Evolutionary conservation across 768 basidiomycete species (phyloP).

Genomic region (Mycena vulgaris): DNA sequence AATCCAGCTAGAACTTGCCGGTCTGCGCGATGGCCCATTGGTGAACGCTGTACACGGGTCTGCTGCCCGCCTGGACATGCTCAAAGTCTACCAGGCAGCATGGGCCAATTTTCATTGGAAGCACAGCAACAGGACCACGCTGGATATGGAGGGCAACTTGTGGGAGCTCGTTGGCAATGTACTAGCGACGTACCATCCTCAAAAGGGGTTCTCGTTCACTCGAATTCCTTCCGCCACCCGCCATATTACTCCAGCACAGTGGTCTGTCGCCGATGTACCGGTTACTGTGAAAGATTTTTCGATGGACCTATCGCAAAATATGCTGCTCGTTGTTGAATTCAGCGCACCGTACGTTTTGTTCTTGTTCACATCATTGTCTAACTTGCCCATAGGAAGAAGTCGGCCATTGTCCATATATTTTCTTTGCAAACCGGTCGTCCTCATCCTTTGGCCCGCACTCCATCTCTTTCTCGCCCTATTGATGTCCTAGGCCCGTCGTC

Average conservation of each 20-base stretch:
- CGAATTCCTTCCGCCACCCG: slow-evolving; percentile 51
- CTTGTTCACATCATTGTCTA: not conserved
- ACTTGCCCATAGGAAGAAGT: not conserved
- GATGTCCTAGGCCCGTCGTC: slow-evolving; percentile 3
- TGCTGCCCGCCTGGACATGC: slow-evolving; percentile 43
- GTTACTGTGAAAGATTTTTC: slow-evolving; percentile 53
- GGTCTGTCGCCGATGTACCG: slow-evolving; percentile 45
- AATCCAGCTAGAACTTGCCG: slow-evolving; percentile 47
- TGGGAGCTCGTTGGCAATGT: slow-evolving; percentile 57
- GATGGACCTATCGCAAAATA: slow-evolving; percentile 53
- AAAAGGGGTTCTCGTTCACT: slow-evolving; percentile 40
- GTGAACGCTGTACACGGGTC: slow-evolving; percentile 31
- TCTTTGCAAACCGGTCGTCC: slow-evolving; percentile 46
- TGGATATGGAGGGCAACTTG: slow-evolving; percentile 37
- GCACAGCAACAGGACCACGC: slow-evolving; percentile 22
- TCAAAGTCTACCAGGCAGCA: slow-evolving; percentile 44
- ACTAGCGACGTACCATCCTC: slow-evolving; percentile 39
- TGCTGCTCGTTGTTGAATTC: slow-evolving; percentile 49
- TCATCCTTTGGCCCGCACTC: slow-evolving; percentile 42
- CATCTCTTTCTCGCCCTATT: slow-evolving; percentile 17
- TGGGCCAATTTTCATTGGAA: slow-evolving; percentile 49
- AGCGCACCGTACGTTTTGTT: slow-evolving; percentile 7
- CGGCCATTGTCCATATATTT: slow-evolving; percentile 45
- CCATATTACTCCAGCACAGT: slow-evolving; percentile 43
- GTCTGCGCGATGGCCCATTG: slow-evolving; percentile 41